Evolutionary conservation across 1,139 yeast species (phyloP).

Genomic region (Saccharomyces hybrid): DNA sequence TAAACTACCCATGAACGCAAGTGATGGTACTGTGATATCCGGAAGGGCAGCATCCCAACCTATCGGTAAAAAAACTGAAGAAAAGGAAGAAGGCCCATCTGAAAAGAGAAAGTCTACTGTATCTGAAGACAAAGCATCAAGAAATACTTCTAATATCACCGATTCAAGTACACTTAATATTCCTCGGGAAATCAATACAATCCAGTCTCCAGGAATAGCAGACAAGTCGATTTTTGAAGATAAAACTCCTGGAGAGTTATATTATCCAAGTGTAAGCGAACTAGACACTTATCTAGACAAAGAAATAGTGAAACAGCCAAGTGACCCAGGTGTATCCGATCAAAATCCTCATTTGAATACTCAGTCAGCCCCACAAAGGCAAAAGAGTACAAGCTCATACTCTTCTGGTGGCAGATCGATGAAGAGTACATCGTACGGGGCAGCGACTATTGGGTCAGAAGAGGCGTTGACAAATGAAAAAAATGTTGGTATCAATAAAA

Average conservation of each 20-base stretch:
- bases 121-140: conserved; percentile 10
- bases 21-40: too few relatives aligned
- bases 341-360: neutral
- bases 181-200: neutral
- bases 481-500: conserved; percentile 7
- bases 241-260: conserved; percentile 6
- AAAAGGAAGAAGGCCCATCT: neutral
- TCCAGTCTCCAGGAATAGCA: neutral
- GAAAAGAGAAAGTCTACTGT: conserved; percentile 7
- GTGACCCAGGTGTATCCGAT: neutral
- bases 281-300: conserved; percentile 9
- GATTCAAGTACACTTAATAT: neutral
- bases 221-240: neutral
- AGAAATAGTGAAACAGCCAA: conserved; percentile 1
- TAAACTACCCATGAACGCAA: conserved; percentile 21
- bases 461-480: conserved; percentile 17
- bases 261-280: conserved; percentile 13
- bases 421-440: conserved; percentile 3
- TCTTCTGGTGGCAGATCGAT: conserved; percentile 13
- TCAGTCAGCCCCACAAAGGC: conserved; percentile 6
- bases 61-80: neutral
- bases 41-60: neutral
- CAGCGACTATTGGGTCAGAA: conserved; percentile 6
- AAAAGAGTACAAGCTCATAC: conserved; percentile 12
- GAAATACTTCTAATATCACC: conserved; percentile 4